Base-by-base conservation (phyloP, 2,329 filamentous ascomycete species). In the Coniochaeta pulveracea region DNA sequence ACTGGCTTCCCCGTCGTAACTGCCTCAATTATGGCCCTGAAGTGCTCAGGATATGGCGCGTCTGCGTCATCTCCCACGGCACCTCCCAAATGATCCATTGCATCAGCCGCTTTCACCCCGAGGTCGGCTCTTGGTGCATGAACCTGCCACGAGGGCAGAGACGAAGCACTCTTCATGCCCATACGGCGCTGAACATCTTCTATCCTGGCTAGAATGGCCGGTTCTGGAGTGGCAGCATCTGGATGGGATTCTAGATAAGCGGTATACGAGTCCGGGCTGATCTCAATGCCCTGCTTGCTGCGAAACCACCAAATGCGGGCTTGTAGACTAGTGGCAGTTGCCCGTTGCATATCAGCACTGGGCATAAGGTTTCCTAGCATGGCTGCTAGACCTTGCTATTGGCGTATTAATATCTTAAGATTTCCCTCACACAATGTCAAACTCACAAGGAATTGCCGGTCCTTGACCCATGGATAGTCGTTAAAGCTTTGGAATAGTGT, bases 11-110 rank as follows among this genome's bases (percentile, higher is more conserved):
- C 85, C 18, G 76, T 78, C 16, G 84, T 83, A 34, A 95, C 83
- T 35, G 93, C 71, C 47, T 85, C 80, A 35, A 93, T 79, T 40
- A 95, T 85, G 43, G 89, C 77, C 6, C 83, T 80, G 54, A 95
- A 94, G 2, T 76, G 80, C 31, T 77, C 78, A 4, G 86, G 86
- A 47, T 93, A 93, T 1, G 85, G 80, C 28, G 72, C 64, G 23
- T 58, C 58, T n/a, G 43, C 48, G 11, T 38, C 43, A 1, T 35
- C 41, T 4, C 37, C 42, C 6, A 43, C 35, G 10, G 37, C 35
- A 3, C 40, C 37, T n/a, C 40, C 36, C 6, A 41, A 37, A 7
- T 43, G 16, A 14, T 43, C 40, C 2, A 36, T 40, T 3, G 43
- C 38, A 15, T 52, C 54, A 17, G 56, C 57, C 32, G 46, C 47